Percentiles rank a stretch among this genome's conserved stretches.
phyloP scores from a whole-genome alignment of 306 rosid species.

The Pueraria montana region DNA sequence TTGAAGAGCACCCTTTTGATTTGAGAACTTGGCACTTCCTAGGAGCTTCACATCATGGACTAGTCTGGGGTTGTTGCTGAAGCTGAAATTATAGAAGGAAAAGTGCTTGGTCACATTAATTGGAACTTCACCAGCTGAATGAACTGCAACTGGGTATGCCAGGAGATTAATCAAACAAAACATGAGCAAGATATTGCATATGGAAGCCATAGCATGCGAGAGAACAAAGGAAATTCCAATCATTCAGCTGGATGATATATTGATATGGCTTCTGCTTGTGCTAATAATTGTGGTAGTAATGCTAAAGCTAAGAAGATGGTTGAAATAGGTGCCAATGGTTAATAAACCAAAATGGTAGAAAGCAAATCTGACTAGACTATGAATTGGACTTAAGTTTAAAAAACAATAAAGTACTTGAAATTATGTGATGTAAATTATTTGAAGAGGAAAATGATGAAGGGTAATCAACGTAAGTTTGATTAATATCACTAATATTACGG shows the following conservation, averaged over 20 bases:
- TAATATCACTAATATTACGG: neutral
- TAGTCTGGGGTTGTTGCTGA: conserved; percentile 56
- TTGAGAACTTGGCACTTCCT: conserved; percentile 75
- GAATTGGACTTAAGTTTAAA: neutral
- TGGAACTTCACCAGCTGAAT: conserved; percentile 56
- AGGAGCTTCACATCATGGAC: conserved; percentile 69
- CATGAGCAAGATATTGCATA: conserved; percentile 37
- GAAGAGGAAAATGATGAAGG: conserved; percentile 1
- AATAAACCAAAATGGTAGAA: conserved; percentile 14
- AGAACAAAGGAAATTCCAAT: conserved; percentile 18
- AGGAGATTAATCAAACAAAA: conserved; percentile 32
- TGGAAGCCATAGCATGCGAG: conserved; percentile 53
- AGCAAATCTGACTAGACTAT: conserved; percentile 33
- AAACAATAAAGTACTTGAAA: conserved; percentile 4
- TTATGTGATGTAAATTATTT: neutral
- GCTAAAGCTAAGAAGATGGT: conserved; percentile 20
- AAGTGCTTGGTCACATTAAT: conserved; percentile 69
- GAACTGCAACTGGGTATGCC: conserved; percentile 28
- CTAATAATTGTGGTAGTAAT: neutral
- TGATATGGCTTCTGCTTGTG: neutral
- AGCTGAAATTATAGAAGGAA: conserved; percentile 65
- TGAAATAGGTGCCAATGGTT: conserved; percentile 29
- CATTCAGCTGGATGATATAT: conserved; percentile 16
- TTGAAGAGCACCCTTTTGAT: conserved; percentile 61
- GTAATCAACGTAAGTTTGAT: neutral